Evolutionary conservation across 2,329 filamentous ascomycete species (phyloP).

Genomic region (Alternaria novae-zelandiae): DNA sequence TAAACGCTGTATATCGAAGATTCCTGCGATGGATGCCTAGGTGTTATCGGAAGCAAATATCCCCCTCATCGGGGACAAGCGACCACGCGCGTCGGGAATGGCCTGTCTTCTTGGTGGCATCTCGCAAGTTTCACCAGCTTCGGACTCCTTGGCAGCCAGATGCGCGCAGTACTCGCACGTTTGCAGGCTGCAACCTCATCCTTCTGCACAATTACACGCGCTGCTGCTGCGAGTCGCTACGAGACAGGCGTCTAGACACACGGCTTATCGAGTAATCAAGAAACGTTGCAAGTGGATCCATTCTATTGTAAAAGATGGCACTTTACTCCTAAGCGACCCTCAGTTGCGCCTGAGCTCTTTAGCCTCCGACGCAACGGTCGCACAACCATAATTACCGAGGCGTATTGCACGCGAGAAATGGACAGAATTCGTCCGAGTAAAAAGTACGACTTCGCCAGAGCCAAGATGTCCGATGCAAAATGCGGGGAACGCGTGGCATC

Average conservation of each 20-base stretch:
- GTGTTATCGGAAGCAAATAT: not conserved
- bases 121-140: not conserved
- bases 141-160: slow-evolving; percentile 6
- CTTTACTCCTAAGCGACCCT: not conserved
- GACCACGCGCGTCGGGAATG: not conserved
- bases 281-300: not conserved
- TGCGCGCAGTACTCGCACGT: not conserved
- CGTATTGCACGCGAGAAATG: not conserved
- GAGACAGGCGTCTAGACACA: not conserved
- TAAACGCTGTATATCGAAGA: not conserved
- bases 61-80: not conserved
- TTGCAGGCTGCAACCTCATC: not conserved
- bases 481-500: not conserved
- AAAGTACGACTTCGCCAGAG: not conserved
- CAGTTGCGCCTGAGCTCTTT: not conserved
- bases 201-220: not conserved
- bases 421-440: not conserved
- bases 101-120: not conserved
- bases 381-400: slow-evolving; percentile 1
- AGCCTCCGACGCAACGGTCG: not conserved
- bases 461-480: not conserved
- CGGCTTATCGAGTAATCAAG: not conserved
- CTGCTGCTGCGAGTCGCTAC: not conserved
- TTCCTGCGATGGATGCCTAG: not conserved
- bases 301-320: not conserved